phyloP scores from a whole-genome alignment of 2,329 filamentous ascomycete species.

The Trichoderma atroviride region DNA sequence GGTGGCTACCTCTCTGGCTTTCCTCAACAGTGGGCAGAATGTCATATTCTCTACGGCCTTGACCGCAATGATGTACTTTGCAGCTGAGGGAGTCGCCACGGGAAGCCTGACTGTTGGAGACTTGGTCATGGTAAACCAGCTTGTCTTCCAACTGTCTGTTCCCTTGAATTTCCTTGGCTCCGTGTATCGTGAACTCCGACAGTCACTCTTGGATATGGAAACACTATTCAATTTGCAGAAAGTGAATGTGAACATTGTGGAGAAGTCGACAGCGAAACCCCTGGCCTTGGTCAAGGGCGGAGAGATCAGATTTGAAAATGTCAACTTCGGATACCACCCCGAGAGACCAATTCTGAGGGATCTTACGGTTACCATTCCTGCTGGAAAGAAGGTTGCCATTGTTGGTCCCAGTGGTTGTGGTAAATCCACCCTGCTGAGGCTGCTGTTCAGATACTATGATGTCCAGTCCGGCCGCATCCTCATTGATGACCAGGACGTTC shows the following conservation, averaged over 20 bases:
- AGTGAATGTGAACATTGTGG: constrained; percentile 85
- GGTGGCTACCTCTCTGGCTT: constrained; percentile 87
- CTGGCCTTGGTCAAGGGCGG: constrained; percentile 75
- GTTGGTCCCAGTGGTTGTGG: constrained; percentile 95
- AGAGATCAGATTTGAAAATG: constrained; percentile 92
- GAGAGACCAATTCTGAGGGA: constrained; percentile 87
- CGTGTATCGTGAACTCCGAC: constrained; percentile 91
- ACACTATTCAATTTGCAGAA: constrained; percentile 97
- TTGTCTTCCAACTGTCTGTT: constrained; percentile 96
- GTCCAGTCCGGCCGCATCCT: constrained; percentile 81
- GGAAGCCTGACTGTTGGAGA: constrained; percentile 89
- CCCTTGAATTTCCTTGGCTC: constrained; percentile 98
- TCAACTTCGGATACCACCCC: constrained; percentile 87
- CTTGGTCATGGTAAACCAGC: constrained; percentile 97
- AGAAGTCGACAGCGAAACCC: constrained; percentile 72
- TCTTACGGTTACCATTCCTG: constrained; percentile 84
- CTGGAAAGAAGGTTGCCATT: constrained; percentile 92
- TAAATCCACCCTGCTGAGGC: constrained; percentile 87
- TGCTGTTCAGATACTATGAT: constrained; percentile 95
- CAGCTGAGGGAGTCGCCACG: constrained; percentile 81
- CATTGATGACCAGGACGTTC: constrained; percentile 91
- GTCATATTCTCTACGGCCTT: constrained; percentile 94
- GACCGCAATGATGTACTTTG: constrained; percentile 98
- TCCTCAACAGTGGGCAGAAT: constrained; percentile 94
- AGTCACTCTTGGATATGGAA: constrained; percentile 97